These are phyloP conservation scores for Termitomyces sp. DNA, from an alignment of 768 basidiomycete species.

Conservation along the genomic window DNA sequence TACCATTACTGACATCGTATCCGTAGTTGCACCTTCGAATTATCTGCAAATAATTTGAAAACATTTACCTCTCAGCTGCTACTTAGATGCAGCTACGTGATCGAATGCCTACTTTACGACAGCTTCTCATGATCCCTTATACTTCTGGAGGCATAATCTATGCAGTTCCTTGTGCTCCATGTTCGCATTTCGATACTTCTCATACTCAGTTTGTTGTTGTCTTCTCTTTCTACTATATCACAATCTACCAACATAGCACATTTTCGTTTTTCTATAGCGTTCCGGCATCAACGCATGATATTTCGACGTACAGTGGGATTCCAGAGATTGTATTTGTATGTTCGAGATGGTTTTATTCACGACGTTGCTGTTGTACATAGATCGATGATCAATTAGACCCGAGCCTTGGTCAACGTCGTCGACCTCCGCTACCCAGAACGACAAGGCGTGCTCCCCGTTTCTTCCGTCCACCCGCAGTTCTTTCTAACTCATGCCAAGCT, in stretches of 20 bases:
- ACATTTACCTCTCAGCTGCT: not conserved
- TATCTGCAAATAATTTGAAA: conserved; percentile 74
- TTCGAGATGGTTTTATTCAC: conserved; percentile 5
- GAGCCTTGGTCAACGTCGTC: conserved; percentile 27
- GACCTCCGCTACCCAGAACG: conserved; percentile 63
- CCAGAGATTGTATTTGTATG: conserved; percentile 10
- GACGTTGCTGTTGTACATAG: conserved; percentile 11
- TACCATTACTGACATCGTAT: conserved; percentile 8
- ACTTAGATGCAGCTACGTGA: conserved; percentile 10
- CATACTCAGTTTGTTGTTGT: conserved; percentile 8
- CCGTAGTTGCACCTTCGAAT: conserved; percentile 76
- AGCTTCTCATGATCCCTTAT: conserved; percentile 9
- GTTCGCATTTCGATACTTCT: conserved; percentile 2
- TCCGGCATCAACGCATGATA: conserved; percentile 2
- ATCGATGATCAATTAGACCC: conserved; percentile 2
- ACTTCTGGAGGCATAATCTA: conserved; percentile 3
- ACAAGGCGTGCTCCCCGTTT: conserved; percentile 61
- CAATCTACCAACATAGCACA: conserved; percentile 9
- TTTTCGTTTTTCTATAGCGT: not conserved
- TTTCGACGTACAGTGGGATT: conserved; percentile 10
- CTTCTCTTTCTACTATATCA: conserved; percentile 12
- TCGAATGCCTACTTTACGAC: conserved; percentile 15
- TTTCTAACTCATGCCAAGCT: conserved; percentile 79
- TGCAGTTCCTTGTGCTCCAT: not conserved
- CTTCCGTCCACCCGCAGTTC: conserved; percentile 47